These are phyloP conservation scores for Cercophora samala DNA, from an alignment of 495 filamentous ascomycete genomes.

Conservation along the genomic window DNA sequence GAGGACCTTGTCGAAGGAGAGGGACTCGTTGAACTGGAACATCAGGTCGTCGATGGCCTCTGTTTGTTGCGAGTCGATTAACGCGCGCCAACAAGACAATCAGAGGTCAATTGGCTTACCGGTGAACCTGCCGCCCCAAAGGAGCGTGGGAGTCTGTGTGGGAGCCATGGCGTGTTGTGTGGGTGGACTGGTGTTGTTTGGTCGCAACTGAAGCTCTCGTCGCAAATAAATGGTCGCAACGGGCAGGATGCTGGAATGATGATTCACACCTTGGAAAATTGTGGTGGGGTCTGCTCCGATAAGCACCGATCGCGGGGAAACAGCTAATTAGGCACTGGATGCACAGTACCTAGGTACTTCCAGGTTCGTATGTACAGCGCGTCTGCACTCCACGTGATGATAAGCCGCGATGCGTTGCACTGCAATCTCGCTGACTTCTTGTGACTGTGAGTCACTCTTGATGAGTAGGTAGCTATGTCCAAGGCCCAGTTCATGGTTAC, in stretches of 20 bases:
- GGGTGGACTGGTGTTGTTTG: constrained; percentile 6
- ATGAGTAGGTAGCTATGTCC: too few species aligned
- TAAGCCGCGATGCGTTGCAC: constrained; percentile 8
- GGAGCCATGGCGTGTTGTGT: constrained; percentile 18
- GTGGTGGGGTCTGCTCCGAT: neutral
- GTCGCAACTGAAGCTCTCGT: neutral
- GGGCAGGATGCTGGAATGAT: neutral
- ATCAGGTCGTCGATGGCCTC: constrained; percentile 86
- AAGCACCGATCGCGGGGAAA: neutral
- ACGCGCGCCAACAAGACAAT: neutral
- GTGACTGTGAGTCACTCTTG: neutral
- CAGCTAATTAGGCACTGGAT: too few species aligned
- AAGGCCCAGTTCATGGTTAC: too few species aligned
- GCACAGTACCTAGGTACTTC: too few species aligned
- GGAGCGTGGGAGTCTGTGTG: constrained; percentile 24
- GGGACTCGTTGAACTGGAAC: constrained; percentile 84
- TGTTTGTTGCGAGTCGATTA: constrained; percentile 24
- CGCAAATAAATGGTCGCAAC: neutral
- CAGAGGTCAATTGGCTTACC: constrained; percentile 43
- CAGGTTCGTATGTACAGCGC: neutral
- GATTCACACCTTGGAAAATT: constrained; percentile 13
- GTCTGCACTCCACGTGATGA: constrained; percentile 7
- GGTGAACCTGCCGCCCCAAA: constrained; percentile 84
- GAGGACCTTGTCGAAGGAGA: constrained; percentile 77
- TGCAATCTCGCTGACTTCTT: neutral